Evolutionary conservation across 495 filamentous ascomycete genomes (phyloP), one percentile per base, ranked within the genome.

Genomic region (Evernia prunastri): DNA sequence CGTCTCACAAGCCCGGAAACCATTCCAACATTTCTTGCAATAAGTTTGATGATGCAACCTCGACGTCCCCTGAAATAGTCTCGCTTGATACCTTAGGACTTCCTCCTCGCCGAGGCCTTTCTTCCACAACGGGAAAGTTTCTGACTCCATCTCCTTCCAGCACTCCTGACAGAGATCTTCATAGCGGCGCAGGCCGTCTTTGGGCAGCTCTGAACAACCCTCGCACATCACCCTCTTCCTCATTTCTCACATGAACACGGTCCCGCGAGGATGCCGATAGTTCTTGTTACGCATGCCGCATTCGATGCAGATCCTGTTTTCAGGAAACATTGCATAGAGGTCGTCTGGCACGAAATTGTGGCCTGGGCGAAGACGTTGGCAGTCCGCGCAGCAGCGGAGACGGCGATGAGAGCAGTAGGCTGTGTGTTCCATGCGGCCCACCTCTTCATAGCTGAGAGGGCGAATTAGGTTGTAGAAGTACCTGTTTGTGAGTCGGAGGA

Each of bases 401-500:
- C 10, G 4, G 42, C 10, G 42, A 2, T 8, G 7, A 9, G 2
- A 0, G 42, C 42, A 23, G 42, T 45, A 45, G 42, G 3, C 20
- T 23, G n/a, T 45, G 42, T 45, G 6, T 45, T 45, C 42, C 42
- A 45, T 9, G 7, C 2, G 42, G 20, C 42, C 10, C 42, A 45
- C 9, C 20, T 45, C 8, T 9, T 45, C 42, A 20, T 45, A 4
- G 42, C 42, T 45, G 42, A 45, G 20, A 20, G 42, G 42, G 18
- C 10, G 54, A 8, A 57, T 57, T 3, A 39, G 35, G 12, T 36
- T 58, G 56, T 58, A 39, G 56, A 58, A 58, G 35, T 58, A 39
- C 5, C 4, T n/a, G 56, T 27, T 58, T 13, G 56, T 40, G 2
- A 40, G 56, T 37, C 39, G 12, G 20, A 58, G n/a, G 56, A n/a